Evolutionary conservation across 345 rosid species (phyloP).

Genomic region (Eucalyptus guilfoylei): DNA sequence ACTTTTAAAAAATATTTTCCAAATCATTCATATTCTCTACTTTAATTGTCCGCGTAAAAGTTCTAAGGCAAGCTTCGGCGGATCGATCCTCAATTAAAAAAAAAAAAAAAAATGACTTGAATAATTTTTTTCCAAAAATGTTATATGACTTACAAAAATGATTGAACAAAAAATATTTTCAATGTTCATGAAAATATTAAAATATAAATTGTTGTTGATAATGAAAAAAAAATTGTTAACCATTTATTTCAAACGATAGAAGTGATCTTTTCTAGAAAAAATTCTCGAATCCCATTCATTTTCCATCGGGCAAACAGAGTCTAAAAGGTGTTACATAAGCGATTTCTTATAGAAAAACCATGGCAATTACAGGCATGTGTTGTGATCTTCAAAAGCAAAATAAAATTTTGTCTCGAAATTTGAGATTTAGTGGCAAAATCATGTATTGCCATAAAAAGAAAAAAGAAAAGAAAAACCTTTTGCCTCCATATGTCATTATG

Average conservation of each 20-base stretch:
- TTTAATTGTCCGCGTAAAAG: no score
- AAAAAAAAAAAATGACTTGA: no score
- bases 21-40: accelerated
- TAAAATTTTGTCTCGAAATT: neutral
- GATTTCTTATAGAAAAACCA: neutral
- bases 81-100: no score
- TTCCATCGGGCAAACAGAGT: neutral
- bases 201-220: neutral
- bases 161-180: neutral
- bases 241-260: neutral
- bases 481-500: neutral
- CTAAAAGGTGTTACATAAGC: neutral
- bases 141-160: neutral
- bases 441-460: neutral
- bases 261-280: neutral
- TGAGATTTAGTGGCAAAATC: neutral
- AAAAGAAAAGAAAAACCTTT: neutral
- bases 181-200: accelerated
- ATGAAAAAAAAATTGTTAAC: neutral
- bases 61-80: no score
- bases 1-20: no score
- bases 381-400: neutral
- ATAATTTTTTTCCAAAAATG: no score
- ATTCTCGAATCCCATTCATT: neutral
- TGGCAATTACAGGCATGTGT: neutral